These are phyloP conservation scores for Talaromyces verruculosus DNA, from an alignment of 2,329 filamentous ascomycete genomes.

Conservation along the genomic window DNA sequence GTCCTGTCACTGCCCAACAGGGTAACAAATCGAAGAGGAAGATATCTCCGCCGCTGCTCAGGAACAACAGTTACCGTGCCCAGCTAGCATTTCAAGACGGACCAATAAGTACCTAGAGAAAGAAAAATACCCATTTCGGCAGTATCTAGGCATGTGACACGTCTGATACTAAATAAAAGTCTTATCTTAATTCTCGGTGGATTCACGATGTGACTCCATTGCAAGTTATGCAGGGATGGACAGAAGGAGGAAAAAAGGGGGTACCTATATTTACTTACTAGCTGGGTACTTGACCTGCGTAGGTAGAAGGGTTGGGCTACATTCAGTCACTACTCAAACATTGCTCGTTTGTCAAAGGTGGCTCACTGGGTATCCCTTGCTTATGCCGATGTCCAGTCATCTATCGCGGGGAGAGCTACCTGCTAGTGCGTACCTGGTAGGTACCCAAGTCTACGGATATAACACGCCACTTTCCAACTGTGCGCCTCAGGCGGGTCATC, in stretches of 20 bases:
- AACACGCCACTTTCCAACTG: not conserved
- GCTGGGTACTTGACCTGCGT: not conserved
- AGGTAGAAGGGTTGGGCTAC: not conserved
- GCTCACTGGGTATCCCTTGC: conserved; percentile 1
- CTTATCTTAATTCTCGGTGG: not conserved
- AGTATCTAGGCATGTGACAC: not conserved
- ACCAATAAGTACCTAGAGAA: not conserved
- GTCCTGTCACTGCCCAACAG: not conserved
- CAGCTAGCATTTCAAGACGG: not conserved
- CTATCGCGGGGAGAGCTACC: not conserved
- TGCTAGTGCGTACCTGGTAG: not conserved
- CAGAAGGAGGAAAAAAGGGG: conserved; percentile 6
- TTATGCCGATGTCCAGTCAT: not conserved
- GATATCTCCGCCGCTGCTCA: not conserved
- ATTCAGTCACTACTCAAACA: conserved; percentile 6
- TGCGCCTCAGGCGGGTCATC: not conserved
- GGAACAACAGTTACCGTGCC: not conserved
- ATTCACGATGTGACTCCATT: not conserved
- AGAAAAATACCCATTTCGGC: not conserved
- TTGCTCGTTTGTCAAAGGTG: conserved; percentile 10
- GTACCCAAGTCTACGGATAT: not conserved
- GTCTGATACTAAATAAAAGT: not conserved
- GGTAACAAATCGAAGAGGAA: not conserved
- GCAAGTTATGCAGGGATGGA: conserved; percentile 17
- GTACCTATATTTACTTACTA: not conserved